Evolutionary conservation across 768 basidiomycete genomes (phyloP).

Genomic region (Russula abietina): DNA sequence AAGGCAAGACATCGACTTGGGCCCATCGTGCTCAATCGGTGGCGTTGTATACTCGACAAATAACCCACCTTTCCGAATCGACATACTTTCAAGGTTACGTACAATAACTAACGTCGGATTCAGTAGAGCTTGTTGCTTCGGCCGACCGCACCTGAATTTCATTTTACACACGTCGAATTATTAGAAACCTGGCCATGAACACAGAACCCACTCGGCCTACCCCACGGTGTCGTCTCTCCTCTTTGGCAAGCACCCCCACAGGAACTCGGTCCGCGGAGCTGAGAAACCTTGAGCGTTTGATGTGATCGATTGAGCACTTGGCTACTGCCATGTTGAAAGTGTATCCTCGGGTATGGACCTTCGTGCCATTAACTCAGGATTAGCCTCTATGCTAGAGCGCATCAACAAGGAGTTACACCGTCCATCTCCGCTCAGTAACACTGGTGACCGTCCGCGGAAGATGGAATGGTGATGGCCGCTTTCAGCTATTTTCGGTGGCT

Average conservation of each 20-base stretch:
- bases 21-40: conserved; percentile 14
- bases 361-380: conserved; percentile 1
- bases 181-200: neutral
- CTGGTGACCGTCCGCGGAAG: conserved; percentile 4
- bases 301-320: conserved; percentile 2
- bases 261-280: conserved; percentile 16
- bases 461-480: neutral
- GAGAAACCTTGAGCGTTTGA: conserved; percentile 16
- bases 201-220: neutral
- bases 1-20: conserved; percentile 7
- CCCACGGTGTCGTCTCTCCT: conserved; percentile 1
- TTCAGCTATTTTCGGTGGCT: neutral
- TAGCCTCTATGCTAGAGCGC: neutral
- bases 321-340: neutral
- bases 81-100: conserved; percentile 4
- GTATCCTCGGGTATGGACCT: neutral
- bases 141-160: neutral
- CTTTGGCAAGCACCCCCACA: neutral
- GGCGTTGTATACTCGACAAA: neutral
- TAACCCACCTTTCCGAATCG: conserved; percentile 16
- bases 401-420: neutral
- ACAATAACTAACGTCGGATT: conserved; percentile 7
- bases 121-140: conserved; percentile 6
- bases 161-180: neutral
- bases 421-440: conserved; percentile 4